Evolutionary conservation across 768 basidiomycete genomes (phyloP).

Genomic region (Russula ochroleuca): DNA sequence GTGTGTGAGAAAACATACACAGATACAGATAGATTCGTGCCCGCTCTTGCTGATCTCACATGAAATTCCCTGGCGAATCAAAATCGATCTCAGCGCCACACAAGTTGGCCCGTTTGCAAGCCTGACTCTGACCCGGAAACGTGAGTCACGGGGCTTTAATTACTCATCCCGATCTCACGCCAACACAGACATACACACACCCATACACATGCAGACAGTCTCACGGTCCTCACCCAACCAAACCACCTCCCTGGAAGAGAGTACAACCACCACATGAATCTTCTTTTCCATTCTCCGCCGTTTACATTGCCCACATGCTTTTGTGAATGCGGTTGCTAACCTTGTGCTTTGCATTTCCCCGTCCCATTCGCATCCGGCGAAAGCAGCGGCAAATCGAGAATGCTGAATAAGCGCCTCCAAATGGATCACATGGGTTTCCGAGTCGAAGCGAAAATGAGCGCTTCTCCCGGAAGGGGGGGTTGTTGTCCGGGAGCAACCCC

Average conservation of each 20-base stretch:
- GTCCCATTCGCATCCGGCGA: not conserved
- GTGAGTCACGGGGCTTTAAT: conserved; percentile 6
- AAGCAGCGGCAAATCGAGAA: conserved; percentile 4
- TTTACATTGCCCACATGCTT: not conserved
- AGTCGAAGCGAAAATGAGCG: not conserved
- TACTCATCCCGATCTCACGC: conserved; percentile 11
- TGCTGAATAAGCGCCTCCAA: not conserved
- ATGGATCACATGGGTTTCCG: conserved; percentile 8
- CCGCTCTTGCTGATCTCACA: not conserved
- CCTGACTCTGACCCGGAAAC: not conserved
- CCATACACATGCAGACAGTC: not conserved
- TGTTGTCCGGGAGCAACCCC: not conserved
- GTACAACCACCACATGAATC: not conserved
- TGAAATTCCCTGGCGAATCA: not conserved
- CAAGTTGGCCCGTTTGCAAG: not conserved
- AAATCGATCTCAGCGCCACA: conserved; percentile 6
- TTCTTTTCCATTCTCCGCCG: not conserved
- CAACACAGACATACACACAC: not conserved
- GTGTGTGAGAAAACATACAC: not conserved
- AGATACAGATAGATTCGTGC: not conserved
- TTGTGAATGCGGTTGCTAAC: not conserved
- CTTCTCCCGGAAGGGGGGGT: not conserved
- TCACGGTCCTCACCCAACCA: not conserved
- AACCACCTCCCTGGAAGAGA: too few species aligned
- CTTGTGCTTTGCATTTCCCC: not conserved